Evolutionary conservation across 2,329 filamentous ascomycete species (phyloP), one percentile per base, ranked within the genome.

Genomic region (Xylaria sp.): DNA sequence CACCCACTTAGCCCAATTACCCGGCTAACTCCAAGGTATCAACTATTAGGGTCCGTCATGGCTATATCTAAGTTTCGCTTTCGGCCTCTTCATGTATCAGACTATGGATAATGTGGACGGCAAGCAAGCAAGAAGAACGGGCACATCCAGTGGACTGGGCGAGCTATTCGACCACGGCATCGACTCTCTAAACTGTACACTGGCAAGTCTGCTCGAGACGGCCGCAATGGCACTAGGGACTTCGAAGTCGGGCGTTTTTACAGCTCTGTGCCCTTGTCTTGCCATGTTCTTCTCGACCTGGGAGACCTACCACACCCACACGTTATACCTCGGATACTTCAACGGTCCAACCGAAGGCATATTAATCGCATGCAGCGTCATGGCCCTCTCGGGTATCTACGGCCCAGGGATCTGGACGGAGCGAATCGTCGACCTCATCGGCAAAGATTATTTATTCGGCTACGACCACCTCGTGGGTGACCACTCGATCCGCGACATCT

Each of bases 231-330:
- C 92, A 25, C 85, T 97, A 54, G 95, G 95, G 42, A 87, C 91
- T 3, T 92, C 91, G 17, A 89, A 88, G 67, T 87, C 92, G 19
- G 95, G 95, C 68, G 90, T 95, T 60, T 96, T 97, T 76, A 98
- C 95, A 0, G 93, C 94, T 1, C 82, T 99, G 45, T 88, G 94
- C 64, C 95, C 95, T 1, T 96, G 93, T 71, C 81, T 99, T 46
- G 92, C 95, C 63, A 99, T 99, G 95, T 99, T 97, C 83, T 97
- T 99, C 80, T 97, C 94, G 2, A 99, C 95, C 1, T 99, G 95
- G 95, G 95, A 99, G 80, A 99, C 95, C 0, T 99, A 97, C 77
- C 95, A 99, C 79, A 97, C 95, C 4, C 95, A 99, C 77, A 98
- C 95, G 0, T 82, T 99, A 5, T 99, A 97, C 77, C 87, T 99